Evolutionary conservation across 805 yeast genomes (phyloP).

Genomic region (Metschnikowia dekortorum): DNA sequence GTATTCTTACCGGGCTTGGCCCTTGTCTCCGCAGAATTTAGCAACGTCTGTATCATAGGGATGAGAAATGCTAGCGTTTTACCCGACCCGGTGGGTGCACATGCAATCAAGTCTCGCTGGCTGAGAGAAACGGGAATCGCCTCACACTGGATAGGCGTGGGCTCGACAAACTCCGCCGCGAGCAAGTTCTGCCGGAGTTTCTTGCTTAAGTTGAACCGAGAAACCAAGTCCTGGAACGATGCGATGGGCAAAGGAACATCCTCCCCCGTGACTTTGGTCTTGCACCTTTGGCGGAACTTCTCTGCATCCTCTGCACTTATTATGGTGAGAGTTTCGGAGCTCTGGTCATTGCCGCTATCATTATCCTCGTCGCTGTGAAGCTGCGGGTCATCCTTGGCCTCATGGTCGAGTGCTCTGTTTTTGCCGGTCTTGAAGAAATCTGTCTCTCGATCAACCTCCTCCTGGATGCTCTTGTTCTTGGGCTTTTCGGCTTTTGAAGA

Average conservation of each 20-base stretch:
- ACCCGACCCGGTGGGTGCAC: slow-evolving; percentile 99
- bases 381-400: too few species aligned
- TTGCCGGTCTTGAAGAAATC: slow-evolving; percentile 64
- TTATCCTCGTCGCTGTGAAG: background rate
- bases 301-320: slow-evolving; percentile 55
- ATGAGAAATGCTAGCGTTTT: slow-evolving; percentile 87
- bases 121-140: slow-evolving; percentile 71
- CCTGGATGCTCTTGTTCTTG: slow-evolving; percentile 34
- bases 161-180: slow-evolving; percentile 69
- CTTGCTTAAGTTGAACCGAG: slow-evolving; percentile 62
- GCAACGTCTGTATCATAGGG: slow-evolving; percentile 63
- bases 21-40: slow-evolving; percentile 16
- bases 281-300: slow-evolving; percentile 53
- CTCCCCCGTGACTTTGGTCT: slow-evolving; percentile 71
- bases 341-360: slow-evolving; percentile 17
- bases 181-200: slow-evolving; percentile 58
- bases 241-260: slow-evolving; percentile 91
- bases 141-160: slow-evolving; percentile 92
- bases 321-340: slow-evolving; percentile 38
- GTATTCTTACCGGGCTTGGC: slow-evolving; percentile 25
- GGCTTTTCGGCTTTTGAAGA: slow-evolving; percentile 20
- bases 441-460: slow-evolving; percentile 62
- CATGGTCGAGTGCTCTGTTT: background rate
- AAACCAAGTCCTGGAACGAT: slow-evolving; percentile 74
- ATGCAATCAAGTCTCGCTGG: slow-evolving; percentile 76